These are phyloP conservation scores for Pseudonitzschia multistriata DNA, from an alignment of 108 stramenopile genomes.

Conservation along the genomic window DNA sequence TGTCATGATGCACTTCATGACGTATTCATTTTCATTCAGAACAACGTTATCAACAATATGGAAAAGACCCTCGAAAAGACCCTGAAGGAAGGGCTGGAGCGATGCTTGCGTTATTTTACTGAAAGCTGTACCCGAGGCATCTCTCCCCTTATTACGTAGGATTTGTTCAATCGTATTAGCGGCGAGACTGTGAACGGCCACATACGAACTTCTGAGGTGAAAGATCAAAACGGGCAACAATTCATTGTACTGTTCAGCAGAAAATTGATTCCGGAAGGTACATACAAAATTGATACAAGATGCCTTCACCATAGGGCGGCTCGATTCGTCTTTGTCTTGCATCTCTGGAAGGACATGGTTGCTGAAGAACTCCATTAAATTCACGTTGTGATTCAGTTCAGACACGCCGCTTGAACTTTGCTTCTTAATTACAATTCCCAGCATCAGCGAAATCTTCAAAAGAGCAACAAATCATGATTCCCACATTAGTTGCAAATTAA, in stretches of 20 bases:
- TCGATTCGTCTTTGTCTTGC: conserved; percentile 72
- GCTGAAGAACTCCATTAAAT: conserved; percentile 88
- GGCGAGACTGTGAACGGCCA: conserved; percentile 97
- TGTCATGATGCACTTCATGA: conserved; percentile 98
- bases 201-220: conserved; percentile 58
- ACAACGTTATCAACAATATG: conserved; percentile 80
- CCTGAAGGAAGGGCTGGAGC: conserved; percentile 75
- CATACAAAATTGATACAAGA: conserved; percentile 91
- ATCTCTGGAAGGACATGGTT: conserved; percentile 82
- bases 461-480: conserved; percentile 10
- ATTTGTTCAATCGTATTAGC: conserved; percentile 90
- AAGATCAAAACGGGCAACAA: conserved; percentile 76
- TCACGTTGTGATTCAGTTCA: conserved; percentile 78
- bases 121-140: conserved; percentile 39
- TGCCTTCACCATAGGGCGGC: conserved; percentile 90
- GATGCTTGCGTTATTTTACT: conserved; percentile 64
- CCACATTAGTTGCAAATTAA: background rate
- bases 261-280: conserved; percentile 95
- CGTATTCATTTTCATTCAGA: conserved; percentile 93
- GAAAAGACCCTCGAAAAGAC: conserved; percentile 87
- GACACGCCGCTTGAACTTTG: conserved; percentile 85
- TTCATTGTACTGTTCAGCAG: conserved; percentile 53
- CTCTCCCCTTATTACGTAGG: conserved; percentile 62
- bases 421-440: conserved; percentile 85
- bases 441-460: conserved; percentile 87